These are phyloP conservation scores for Pueraria montana DNA, from an alignment of 306 rosid species.

Conservation along the genomic window DNA sequence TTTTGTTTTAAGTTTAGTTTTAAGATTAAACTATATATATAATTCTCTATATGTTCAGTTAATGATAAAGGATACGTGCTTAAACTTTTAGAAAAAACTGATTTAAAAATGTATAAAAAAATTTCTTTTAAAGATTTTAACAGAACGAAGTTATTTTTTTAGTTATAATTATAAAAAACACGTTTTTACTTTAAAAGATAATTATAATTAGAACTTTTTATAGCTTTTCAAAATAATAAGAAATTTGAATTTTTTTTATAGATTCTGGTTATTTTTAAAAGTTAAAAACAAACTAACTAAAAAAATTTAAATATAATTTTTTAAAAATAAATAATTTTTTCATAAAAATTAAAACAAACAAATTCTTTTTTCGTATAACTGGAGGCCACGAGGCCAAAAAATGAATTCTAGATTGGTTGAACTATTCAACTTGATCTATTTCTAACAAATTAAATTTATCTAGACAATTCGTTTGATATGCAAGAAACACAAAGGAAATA, in stretches of 20 bases:
- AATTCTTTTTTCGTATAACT: too few species aligned
- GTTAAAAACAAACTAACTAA: too few species aligned
- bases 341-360: too few species aligned
- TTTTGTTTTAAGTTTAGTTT: not conserved
- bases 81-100: not conserved
- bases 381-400: not conserved
- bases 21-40: not conserved
- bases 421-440: not conserved
- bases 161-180: too few species aligned
- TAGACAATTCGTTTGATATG: too few species aligned
- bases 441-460: not conserved
- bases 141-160: not conserved
- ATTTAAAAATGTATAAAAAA: not conserved
- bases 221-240: not conserved
- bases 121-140: not conserved
- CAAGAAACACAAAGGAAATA: not conserved
- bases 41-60: too few species aligned
- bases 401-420: too few species aligned
- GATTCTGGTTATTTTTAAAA: not conserved
- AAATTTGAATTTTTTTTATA: not conserved
- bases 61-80: too few species aligned
- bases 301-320: too few species aligned
- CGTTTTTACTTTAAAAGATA: not conserved
- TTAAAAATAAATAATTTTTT: too few species aligned
- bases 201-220: too few species aligned